phyloP scores from a whole-genome alignment of 345 rosid species.

The Melaleuca quinquenervia region DNA sequence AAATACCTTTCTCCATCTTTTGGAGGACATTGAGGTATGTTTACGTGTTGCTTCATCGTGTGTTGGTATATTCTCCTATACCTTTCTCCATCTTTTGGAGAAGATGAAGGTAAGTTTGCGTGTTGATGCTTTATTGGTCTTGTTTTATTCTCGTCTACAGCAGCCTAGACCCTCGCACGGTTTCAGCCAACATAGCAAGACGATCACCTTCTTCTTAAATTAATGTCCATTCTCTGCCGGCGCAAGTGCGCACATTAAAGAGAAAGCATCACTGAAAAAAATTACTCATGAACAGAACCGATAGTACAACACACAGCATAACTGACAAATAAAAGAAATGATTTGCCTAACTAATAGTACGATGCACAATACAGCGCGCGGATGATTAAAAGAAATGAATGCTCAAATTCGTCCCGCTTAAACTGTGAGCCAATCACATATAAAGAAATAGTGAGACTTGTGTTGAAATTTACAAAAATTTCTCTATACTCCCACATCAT shows the following conservation, averaged over 20 bases:
- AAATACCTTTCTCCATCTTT: no score
- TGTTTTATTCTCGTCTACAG: neutral
- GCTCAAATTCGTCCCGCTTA: neutral
- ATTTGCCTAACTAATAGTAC: neutral
- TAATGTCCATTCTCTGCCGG: neutral
- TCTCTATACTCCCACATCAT: neutral
- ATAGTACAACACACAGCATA: neutral
- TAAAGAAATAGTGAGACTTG: neutral
- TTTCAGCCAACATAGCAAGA: neutral
- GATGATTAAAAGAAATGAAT: neutral
- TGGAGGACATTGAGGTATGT: no score
- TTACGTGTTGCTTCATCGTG: no score
- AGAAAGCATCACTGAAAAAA: neutral
- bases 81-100: neutral
- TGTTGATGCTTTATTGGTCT: neutral
- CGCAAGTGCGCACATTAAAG: neutral
- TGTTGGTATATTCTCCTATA: neutral
- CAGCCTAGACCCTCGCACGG: neutral
- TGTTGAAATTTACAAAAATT: neutral
- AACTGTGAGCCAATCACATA: neutral
- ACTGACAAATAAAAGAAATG: no score
- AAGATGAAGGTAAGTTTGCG: neutral
- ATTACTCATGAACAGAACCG: neutral
- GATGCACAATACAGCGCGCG: neutral
- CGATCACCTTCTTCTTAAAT: neutral